These are phyloP conservation scores for Nannizziopsis barbatae DNA, from an alignment of 2,329 filamentous ascomycete genomes.

Conservation along the genomic window DNA sequence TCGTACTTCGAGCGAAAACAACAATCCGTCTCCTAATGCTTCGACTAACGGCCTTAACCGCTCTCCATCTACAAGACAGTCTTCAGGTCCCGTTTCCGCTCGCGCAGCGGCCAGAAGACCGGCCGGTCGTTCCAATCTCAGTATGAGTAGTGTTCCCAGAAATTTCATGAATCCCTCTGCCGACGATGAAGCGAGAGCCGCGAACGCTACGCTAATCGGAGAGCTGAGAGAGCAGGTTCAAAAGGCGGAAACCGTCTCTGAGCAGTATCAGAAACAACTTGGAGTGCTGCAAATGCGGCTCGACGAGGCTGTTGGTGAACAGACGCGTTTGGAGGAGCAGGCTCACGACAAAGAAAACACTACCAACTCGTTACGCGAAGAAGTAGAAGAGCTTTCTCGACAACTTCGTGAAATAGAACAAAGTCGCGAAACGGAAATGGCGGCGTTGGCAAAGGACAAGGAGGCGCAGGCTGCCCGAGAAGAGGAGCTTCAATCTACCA, in stretches of 20 bases:
- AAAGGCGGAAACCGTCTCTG: constrained; percentile 65
- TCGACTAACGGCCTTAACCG: constrained; percentile 43
- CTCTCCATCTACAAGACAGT: constrained; percentile 52
- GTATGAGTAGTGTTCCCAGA: constrained; percentile 36
- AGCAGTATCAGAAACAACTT: constrained; percentile 71
- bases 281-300: constrained; percentile 75
- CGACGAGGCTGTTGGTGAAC: constrained; percentile 73
- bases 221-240: constrained; percentile 74
- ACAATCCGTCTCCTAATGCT: constrained; percentile 36
- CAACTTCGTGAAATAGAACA: constrained; percentile 85
- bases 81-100: constrained; percentile 52
- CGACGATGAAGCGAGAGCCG: constrained; percentile 65
- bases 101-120: constrained; percentile 57
- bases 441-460: constrained; percentile 79
- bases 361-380: constrained; percentile 67
- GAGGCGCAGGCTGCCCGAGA: constrained; percentile 74
- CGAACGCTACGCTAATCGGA: constrained; percentile 66
- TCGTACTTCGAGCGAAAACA: constrained; percentile 15
- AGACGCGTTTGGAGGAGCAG: constrained; percentile 75
- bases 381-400: constrained; percentile 71
- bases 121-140: constrained; percentile 31
- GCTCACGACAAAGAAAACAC: constrained; percentile 77
- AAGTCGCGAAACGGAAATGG: constrained; percentile 83
- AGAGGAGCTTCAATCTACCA: constrained; percentile 80
- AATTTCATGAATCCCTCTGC: constrained; percentile 36